Evolutionary conservation across 768 basidiomycete genomes (phyloP), one percentile per base, ranked within the genome.

Genomic region (Psilocybe sp.): DNA sequence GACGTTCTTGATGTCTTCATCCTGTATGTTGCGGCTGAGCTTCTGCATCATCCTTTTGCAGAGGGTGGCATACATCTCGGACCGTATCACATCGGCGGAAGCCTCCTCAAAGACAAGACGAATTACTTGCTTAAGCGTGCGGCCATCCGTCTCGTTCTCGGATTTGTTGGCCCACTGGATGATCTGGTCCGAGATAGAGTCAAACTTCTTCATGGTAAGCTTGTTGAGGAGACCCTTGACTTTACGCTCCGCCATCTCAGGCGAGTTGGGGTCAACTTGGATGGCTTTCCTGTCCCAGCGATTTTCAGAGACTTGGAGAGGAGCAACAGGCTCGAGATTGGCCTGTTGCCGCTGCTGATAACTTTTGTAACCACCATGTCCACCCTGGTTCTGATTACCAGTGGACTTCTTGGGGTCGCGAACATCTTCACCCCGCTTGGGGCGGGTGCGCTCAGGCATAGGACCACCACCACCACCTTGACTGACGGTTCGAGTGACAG

Each of bases 61-160:
- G 35, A 99, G 75, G 31, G 89, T 84, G 28, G 96, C 96, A 66
- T 99, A 98, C 92, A 98, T 98, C 74, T 92, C 89, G 2, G 92
- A 95, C 89, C 92, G 95, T 8, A 85, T 82, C 37, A 92, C 92
- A 66, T 97, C 95, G 66, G 97, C 94, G 6, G 92, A 97, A 9
- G 94, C 95, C 77, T 95, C 97, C 69, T 97, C 96, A 67, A 97
- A 98, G 28, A 98, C 90, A 46, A 97, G 85, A 50, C 87, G 84
- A 68, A 97, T 98, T 64, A 98, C 96, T 60, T 94, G 91, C 58
- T 95, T 96, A 53, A 98, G 82, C 3, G 94, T 96, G 56, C 88
- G 83, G 2, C 94, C 93, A 62, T 98, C 92, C 64, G 84, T 89
- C 78, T 98, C 93, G 61, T 87, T 81, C 74, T 87, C 85, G 3